A percentile compares a stretch with the other conserved stretches of the same genome.
Conservation (phyloP, 495 filamentous ascomycete genomes). For the Aspergillus nanangensis region DNA sequence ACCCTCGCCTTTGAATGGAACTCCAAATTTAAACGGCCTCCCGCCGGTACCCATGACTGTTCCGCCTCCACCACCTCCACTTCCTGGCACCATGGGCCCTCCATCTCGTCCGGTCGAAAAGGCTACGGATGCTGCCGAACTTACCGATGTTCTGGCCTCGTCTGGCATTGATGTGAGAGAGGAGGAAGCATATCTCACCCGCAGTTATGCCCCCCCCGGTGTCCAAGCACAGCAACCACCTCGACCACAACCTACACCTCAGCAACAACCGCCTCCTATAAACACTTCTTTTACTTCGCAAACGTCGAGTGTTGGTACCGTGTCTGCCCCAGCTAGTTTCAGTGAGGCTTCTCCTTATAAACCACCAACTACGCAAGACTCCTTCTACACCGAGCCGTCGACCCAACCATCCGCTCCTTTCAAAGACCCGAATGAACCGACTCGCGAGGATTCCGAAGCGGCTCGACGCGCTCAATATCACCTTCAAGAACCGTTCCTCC, state of each 20-base stretch:
- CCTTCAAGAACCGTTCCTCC: constrained; percentile 56
- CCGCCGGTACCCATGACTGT: constrained; percentile 17
- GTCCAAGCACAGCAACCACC: constrained; percentile 37
- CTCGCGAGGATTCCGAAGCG: constrained; percentile 37
- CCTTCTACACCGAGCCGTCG: constrained; percentile 28
- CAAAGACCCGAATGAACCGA: constrained; percentile 39
- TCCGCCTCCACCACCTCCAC: constrained; percentile 31
- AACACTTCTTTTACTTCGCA: constrained; percentile 40
- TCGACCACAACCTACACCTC: constrained; percentile 36
- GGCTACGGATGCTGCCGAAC: constrained; percentile 63
- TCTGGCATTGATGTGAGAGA: constrained; percentile 80
- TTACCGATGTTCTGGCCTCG: constrained; percentile 71
- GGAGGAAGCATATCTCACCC: constrained; percentile 70
- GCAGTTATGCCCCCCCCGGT: constrained; percentile 50
- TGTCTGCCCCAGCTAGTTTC: constrained; percentile 35
- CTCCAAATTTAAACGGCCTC: constrained; percentile 34
- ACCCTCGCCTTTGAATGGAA: constrained; percentile 27
- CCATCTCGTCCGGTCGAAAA: constrained; percentile 69
- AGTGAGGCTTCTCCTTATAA: constrained; percentile 31
- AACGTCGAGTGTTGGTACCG: constrained; percentile 34
- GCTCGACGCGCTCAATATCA: constrained; percentile 48
- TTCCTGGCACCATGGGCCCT: constrained; percentile 69
- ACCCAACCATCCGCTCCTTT: constrained; percentile 26
- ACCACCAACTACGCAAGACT: constrained; percentile 27
- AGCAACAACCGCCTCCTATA: constrained; percentile 36